Evolutionary conservation across 2,329 filamentous ascomycete species (phyloP), one percentile per base, ranked within the genome.

Genomic region (Colletotrichum limetticola): DNA sequence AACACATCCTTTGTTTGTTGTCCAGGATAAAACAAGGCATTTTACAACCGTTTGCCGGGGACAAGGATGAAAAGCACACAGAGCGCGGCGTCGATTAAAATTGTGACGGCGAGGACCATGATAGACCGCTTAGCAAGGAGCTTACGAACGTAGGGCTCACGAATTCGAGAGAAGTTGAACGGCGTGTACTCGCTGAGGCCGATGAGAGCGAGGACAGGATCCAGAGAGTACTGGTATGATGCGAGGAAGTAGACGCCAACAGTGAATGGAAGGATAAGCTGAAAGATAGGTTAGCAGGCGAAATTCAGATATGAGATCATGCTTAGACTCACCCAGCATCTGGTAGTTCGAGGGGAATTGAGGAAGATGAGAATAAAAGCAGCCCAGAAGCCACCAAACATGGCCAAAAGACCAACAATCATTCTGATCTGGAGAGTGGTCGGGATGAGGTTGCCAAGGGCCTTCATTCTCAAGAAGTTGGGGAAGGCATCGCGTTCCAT

Each of bases 401-500:
- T 92, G 76, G 93, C 90, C 60, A 97, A 86, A 65, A 99, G 88
- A 46, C 96, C 97, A 76, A 98, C 82, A 58, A 97, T 95, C 64
- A 98, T 86, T 66, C 97, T 90, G 77, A 97, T 88, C 80, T 98
- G 91, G 76, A 97, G 92, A 59, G 95, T 97, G 19, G 96, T 91
- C 3, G 96, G 97, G 32, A 99, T 96, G 16, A 99, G 89, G 79
- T 99, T 99, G 73, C 97, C 97, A 28, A 99, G 88, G 3, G 97
- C 97, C 85, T 98, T 98, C 85, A 95, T 94, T 80, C 96, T 91
- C 72, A 99, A 88, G 84, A 99, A 99, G 1, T 96, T 96, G 0
- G 97, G 97, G 81, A 98, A 99, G n/a, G 97, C 97, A 85, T 99
- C 97, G 68, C 97, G 91, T 85, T 99, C 97, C 97, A 99, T 99